These are phyloP conservation scores for Pouteria glomerata DNA, from an alignment of 148 eudicot genomes.

Conservation along the genomic window DNA sequence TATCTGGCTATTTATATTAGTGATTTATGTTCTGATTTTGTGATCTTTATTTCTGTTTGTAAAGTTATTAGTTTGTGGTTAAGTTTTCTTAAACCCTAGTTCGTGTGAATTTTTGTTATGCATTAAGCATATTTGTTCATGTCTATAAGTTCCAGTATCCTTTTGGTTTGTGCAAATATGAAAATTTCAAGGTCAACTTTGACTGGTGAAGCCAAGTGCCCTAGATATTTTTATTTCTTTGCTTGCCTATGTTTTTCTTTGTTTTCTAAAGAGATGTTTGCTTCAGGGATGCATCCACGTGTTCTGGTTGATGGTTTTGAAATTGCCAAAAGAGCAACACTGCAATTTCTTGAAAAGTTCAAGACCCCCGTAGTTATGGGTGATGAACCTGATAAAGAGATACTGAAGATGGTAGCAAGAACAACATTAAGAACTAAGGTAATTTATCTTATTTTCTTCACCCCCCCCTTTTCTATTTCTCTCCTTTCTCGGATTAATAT, in stretches of 20 bases:
- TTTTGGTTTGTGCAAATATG: neutral
- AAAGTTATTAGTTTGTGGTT: neutral
- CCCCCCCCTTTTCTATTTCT: too few relatives aligned
- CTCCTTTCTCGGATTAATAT: neutral
- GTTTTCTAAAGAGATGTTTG: neutral
- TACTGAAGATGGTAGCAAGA: slow-evolving; percentile 94
- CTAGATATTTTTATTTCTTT: slow-evolving; percentile 1
- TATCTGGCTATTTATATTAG: neutral
- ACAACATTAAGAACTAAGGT: slow-evolving; percentile 94
- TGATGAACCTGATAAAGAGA: slow-evolving; percentile 87
- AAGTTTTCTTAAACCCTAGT: neutral
- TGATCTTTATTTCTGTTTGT: neutral
- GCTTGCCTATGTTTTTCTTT: neutral
- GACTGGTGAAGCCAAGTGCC: neutral
- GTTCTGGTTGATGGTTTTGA: slow-evolving; percentile 96
- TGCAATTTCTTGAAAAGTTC: slow-evolving; percentile 79
- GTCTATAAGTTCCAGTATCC: neutral
- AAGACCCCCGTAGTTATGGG: slow-evolving; percentile 97
- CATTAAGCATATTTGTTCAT: neutral
- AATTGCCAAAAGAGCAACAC: slow-evolving; percentile 92
- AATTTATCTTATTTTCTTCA: neutral
- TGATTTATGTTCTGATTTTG: neutral
- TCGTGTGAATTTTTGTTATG: neutral
- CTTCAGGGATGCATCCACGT: slow-evolving; percentile 93
- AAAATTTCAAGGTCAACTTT: neutral